Evolutionary conservation across 2,329 filamentous ascomycete species (phyloP), one percentile per base, ranked within the genome.

Genomic region (Aspergillus terreus): DNA sequence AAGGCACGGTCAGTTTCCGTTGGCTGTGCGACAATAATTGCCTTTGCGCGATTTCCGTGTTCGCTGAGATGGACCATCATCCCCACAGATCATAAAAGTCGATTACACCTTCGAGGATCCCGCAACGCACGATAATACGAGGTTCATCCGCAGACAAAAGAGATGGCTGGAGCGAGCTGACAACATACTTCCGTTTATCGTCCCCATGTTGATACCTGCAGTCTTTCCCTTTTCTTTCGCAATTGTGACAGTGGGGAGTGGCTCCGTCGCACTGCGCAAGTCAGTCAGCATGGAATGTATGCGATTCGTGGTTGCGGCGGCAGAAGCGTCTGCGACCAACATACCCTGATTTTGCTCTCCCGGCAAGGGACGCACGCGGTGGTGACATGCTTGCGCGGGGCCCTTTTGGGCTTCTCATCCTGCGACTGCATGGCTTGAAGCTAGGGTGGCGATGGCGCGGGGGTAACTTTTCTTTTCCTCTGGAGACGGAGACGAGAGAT

Each of bases 301-400:
- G 47, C 33, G 23, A 47, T 17, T 30, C 27, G 7, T 30, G 27
- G 49, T 21, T 6, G 51, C 42, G 17, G 25, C 9, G 44, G 11
- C 3, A 10, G n/a, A 53, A 47, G 9, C 6, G 21, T 15, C 49
- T 11, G 23, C 32, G 27, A 14, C 36, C 12, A 47, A 50, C 66
- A 51, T 63, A 74, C 72, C 58, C 72, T 70, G 54, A 76, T 71
- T 46, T 76, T 76, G 55, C 73, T 76, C 58, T 76, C 73, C 21
- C 73, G 70, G 53, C 73, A 76, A 21, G 71, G 70, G 27, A 75
- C 71, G 50, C 73, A 76, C 9, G 72, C 73, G 1, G 72, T 75
- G 2, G 73, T 75, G 57, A 75, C 70, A 56, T 76, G 72, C 55
- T 73, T 75, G 47, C 73, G 66, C 17, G 64, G 65, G 7, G 62